phyloP scores from a whole-genome alignment of 352 stramenopile genomes.

The Globisporangium cederbergense region DNA sequence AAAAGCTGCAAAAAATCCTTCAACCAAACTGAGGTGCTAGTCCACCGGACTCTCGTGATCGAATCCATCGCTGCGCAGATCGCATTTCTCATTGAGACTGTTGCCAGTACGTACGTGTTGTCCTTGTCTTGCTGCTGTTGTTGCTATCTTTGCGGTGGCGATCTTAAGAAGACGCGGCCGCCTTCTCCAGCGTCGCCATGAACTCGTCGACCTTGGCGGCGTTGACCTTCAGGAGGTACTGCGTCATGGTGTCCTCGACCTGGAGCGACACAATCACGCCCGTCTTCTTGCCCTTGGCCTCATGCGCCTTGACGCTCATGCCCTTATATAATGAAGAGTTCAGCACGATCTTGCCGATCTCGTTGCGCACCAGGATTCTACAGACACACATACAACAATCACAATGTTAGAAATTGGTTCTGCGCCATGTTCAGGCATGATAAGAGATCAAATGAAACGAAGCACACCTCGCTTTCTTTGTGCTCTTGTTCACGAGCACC shows the following conservation, averaged over 20 bases:
- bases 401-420: conserved; percentile 11
- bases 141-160: background rate
- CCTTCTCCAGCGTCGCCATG: conserved; percentile 45
- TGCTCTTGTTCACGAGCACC: conserved; percentile 71
- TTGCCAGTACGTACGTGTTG: background rate
- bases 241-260: conserved; percentile 47
- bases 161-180: conserved; percentile 11
- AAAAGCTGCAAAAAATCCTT: background rate
- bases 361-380: conserved; percentile 78
- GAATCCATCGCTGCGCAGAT: background rate
- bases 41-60: background rate
- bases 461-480: conserved; percentile 54
- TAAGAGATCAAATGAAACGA: background rate
- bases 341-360: conserved; percentile 87
- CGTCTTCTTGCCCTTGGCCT: conserved; percentile 78
- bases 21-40: no score
- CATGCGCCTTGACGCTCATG: conserved; percentile 52
- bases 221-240: conserved; percentile 80
- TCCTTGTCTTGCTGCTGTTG: background rate
- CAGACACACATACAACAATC: background rate
- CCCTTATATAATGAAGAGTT: conserved; percentile 83
- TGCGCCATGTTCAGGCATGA: background rate
- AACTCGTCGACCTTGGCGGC: conserved; percentile 61
- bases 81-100: background rate
- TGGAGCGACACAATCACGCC: conserved; percentile 67